Base-by-base conservation (phyloP, 306 rosid species). In the Casuarina glauca region DNA sequence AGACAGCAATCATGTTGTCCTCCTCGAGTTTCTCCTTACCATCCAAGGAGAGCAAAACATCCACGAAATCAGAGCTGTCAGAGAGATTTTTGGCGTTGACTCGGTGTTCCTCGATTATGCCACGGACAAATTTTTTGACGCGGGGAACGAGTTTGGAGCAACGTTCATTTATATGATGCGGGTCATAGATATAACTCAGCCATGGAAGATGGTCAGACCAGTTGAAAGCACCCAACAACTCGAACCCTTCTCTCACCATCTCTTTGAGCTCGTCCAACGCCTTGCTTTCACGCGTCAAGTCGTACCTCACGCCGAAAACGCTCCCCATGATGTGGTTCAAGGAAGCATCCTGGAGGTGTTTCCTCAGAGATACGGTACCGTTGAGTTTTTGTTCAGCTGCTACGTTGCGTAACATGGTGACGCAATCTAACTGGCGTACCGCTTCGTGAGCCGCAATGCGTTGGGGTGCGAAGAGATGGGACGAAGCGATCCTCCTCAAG, bases 231-330 rank as follows among this genome's bases (percentile, higher is more conserved):
- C 92, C 92, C 4, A 89, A 12, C 0, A 89, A 87, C 72, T 89
- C 90, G 16, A 86, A 89, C 8, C 92, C 92, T 76, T 89, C 92
- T 0, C 79, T 66, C 1, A 89, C 90, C 88, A 89, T 66, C 1
- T 80, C 83, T 13, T 73, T 74, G 5, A 86, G 84, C 78, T 81
- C 84, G 9, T 68, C 49, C 0, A 84, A 72, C 67, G 82, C 85
- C 3, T 60, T 70, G 13, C 68, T 39, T 2, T 54, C n/a, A 0
- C 11, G 3, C 4, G 15, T 10, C 32, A 77, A 62, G 8, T 84
- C 83, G 42, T 84, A 86, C 39, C 87, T 44, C 39, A 60, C 86
- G 0, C 92, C 92, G 6, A 89, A 89, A 1, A 89, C 92, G 49
- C 80, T 82, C 4, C 79, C 52, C 92, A 89, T 89, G 38, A 89